These are phyloP conservation scores for Chimonanthus praecox DNA, from an alignment of 164 flowering plant species.

Conservation along the genomic window DNA sequence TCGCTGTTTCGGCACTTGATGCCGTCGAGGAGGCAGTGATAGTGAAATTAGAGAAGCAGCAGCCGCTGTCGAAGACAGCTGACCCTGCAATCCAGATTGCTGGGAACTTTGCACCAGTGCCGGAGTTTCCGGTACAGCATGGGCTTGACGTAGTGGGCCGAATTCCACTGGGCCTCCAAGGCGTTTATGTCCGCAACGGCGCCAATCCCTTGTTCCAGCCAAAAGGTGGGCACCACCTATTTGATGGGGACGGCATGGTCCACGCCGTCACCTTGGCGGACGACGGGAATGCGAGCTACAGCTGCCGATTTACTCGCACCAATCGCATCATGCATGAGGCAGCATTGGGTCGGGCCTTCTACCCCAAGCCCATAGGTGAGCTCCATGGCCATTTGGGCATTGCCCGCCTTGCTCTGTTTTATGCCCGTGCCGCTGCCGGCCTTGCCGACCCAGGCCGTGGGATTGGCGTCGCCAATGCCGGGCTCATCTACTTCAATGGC, in stretches of 20 bases:
- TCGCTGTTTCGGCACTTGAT: conserved; percentile 29
- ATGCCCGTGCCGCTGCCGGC: conserved; percentile 31
- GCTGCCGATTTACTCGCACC: conserved; percentile 45
- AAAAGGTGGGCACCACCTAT: conserved; percentile 38
- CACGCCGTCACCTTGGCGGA: conserved; percentile 32
- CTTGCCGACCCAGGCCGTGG: conserved; percentile 28
- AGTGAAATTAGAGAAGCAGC: conserved; percentile 15
- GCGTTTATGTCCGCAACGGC: conserved; percentile 47
- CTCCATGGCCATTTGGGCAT: conserved; percentile 44
- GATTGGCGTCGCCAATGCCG: conserved; percentile 48
- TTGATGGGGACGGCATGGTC: conserved; percentile 55
- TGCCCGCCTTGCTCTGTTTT: conserved; percentile 32
- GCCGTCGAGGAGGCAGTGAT: conserved; percentile 20
- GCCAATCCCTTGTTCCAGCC: conserved; percentile 40
- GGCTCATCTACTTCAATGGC: conserved; percentile 40
- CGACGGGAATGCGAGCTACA: conserved; percentile 22
- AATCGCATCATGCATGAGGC: conserved; percentile 31
- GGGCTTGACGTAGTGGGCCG: conserved; percentile 24
- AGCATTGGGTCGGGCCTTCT: conserved; percentile 23
- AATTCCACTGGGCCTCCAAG: conserved; percentile 28
- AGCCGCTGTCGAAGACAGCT: conserved; percentile 20
- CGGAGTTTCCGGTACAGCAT: conserved; percentile 27
- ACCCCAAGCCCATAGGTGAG: conserved; percentile 46
- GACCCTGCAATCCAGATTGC: conserved; percentile 42
- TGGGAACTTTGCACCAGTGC: conserved; percentile 47